Base-by-base conservation (phyloP, 169 alveolate genomes). In the Cryptosporidium parvum region DNA sequence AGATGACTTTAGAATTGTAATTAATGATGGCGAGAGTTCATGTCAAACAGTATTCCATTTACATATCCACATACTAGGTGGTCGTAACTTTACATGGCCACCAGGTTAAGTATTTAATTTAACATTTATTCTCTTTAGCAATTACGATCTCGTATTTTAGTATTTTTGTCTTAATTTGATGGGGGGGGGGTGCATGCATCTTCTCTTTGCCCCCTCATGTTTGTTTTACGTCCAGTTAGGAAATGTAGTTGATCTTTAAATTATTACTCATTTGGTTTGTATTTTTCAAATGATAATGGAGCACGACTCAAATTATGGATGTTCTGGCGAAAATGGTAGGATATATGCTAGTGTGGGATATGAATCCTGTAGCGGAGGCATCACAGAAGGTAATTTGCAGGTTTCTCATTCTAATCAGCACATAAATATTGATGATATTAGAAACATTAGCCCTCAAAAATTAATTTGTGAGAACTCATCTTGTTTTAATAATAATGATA, bases 21-120 rank as follows among this genome's bases (percentile, higher is more conserved):
- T 97, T n/a, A 97, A 97, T 85, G 95, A 96, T 75, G 99, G 99
- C 21, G 95, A 95, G n/a, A 85, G 91, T 61, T 98, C 96, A 58
- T 94, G 96, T 26, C 97, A 97, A 86, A 85, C 97, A 62, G 98
- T 97, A 12, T 96, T 93, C 84, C 97, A 97, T 86, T 84, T 97
- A 6, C 99, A 97, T 91, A 45, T 95, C 69, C 97, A 95, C 69
- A 93, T 95, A 62, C 23, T 95, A 21, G 96, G 96, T n/a, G 96
- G 96, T 23, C 92, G 97, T 42, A 86, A 70, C 42, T 69, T 95
- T 92, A 39, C 85, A 42, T 95, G 97, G 97, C 97, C 97, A 35
- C 97, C 97, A 6, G 97, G 97, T 16, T 95, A 45, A 73, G 53
- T 68, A 12, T 56, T 75, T 67, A 48, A 12, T 75, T 89, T 69